Percentiles rank a stretch among this genome's conserved stretches.
Conservation (phyloP, 148 eudicot species). For the Chenopodium formosanum region DNA sequence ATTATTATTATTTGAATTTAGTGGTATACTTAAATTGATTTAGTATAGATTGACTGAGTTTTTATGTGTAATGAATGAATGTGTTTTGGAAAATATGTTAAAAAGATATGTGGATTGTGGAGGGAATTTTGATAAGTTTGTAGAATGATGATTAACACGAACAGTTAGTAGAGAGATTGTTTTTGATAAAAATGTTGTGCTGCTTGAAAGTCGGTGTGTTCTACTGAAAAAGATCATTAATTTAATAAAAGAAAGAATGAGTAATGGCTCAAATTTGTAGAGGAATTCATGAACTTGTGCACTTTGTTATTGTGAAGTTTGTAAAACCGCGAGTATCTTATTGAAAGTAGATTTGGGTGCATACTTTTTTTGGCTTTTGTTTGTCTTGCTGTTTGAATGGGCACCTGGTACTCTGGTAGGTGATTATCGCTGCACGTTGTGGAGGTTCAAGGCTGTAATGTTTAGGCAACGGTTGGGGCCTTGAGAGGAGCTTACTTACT, state of each 20-base stretch:
- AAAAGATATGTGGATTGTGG: not conserved
- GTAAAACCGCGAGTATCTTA: not conserved
- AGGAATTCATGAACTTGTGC: not conserved
- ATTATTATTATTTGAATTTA: not conserved
- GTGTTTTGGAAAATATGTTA: not conserved
- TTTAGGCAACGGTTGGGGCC: not conserved
- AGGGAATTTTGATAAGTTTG: not conserved
- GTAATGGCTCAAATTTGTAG: not conserved
- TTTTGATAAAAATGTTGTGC: not conserved
- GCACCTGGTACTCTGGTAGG: not conserved
- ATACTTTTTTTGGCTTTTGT: not conserved
- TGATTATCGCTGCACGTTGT: not conserved
- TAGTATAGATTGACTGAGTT: too few species aligned
- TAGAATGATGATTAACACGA: not conserved
- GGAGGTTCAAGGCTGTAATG: not conserved
- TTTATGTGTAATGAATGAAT: too few species aligned
- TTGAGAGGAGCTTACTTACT: not conserved
- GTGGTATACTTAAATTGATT: not conserved
- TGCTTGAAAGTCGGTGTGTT: too few species aligned
- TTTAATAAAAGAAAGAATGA: too few species aligned
- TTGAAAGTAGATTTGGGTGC: not conserved
- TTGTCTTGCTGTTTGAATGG: not conserved
- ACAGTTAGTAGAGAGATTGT: not conserved
- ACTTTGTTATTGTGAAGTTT: not conserved
- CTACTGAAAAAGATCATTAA: too few species aligned